Evolutionary conservation across 2,329 filamentous ascomycete species (phyloP), one percentile per base, ranked within the genome.

Genomic region (Phoma sp.): DNA sequence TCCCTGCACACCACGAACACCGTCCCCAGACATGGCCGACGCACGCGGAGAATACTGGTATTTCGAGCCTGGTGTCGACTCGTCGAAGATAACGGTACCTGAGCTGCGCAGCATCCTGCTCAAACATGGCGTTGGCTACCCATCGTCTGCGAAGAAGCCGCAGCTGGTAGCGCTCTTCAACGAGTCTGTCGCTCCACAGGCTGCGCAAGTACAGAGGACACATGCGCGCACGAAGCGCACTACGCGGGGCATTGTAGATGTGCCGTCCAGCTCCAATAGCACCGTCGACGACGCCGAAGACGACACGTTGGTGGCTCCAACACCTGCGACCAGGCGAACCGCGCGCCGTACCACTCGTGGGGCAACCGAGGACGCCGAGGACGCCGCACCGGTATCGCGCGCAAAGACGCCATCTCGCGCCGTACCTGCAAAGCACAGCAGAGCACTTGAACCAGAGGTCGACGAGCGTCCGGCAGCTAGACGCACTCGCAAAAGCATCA

Each of bases 51-150:
- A 74, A 48, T 71, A 74, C 63, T 73, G 70, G 69, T 99, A 98
- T 74, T 87, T 98, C 29, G 87, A 93, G 71, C 84, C 91, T 50
- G 91, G 85, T 67, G 98, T 97, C 74, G 92, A 99, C 74, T 87
- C 95, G 19, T 83, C 84, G 71, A 86, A 84, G 61, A 85, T 98
- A 61, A 98, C 92, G 1, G 87, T 98, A 44, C 92, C 95, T 25
- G 89, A 90, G 40, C 82, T 99, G 66, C 91, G 95, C 68, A 94
- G 90, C 43, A 96, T 98, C 63, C 86, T 99, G 54, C 90, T 98
- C 69, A 89, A 87, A 62, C 91, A 99, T 78, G 90, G 92, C 72
- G 81, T 98, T 69, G 79, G 86, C 33, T 98, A 96, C 73, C 89
- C 93, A 5, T 88, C 91, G 0, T 93, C 88, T 4, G 92, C 95